phyloP scores from a whole-genome alignment of 2,329 filamentous ascomycete genomes.

The Onygenales sp. region DNA sequence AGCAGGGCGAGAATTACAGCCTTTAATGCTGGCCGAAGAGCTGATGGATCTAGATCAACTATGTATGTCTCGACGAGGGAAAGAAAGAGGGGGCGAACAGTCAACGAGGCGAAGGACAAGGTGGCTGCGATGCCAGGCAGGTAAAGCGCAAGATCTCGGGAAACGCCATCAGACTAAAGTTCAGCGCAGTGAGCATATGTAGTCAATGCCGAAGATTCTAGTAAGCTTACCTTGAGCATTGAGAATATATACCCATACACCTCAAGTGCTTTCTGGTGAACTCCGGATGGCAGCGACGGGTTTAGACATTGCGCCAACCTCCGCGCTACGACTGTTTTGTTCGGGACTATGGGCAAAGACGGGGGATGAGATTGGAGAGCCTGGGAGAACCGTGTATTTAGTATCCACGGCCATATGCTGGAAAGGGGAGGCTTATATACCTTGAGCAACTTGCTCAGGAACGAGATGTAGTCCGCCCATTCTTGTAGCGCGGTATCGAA shows the following conservation, averaged over 20 bases:
- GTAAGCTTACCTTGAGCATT: slow-evolving; percentile 56
- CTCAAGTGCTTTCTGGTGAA: slow-evolving; percentile 94
- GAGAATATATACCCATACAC: slow-evolving; percentile 86
- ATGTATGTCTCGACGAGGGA: slow-evolving; percentile 75
- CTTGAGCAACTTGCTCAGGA: slow-evolving; percentile 83
- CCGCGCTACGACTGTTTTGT: slow-evolving; percentile 75
- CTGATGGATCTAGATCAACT: slow-evolving; percentile 57
- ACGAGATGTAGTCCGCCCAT: slow-evolving; percentile 99
- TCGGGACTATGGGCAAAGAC: slow-evolving; percentile 62
- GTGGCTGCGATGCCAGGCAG: slow-evolving; percentile 82
- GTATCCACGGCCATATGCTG: neutral
- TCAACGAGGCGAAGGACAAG: slow-evolving; percentile 87
- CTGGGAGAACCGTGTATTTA: slow-evolving; percentile 33
- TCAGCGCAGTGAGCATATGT: neutral
- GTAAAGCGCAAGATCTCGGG: slow-evolving; percentile 75
- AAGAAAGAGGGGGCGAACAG: slow-evolving; percentile 77
- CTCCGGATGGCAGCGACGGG: slow-evolving; percentile 83
- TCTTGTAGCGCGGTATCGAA: slow-evolving; percentile 93
- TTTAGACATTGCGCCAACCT: slow-evolving; percentile 92
- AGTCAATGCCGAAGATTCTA: neutral
- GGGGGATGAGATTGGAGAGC: slow-evolving; percentile 79
- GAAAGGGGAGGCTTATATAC: slow-evolving; percentile 36
- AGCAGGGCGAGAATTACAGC: slow-evolving; percentile 80
- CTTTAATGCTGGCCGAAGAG: slow-evolving; percentile 79
- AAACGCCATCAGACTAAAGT: slow-evolving; percentile 57